Percentiles rank a stretch among this genome's conserved stretches.
Evolutionary conservation across 164 flowering plant species (phyloP).

Genomic region (Kingdonia uniflora): DNA sequence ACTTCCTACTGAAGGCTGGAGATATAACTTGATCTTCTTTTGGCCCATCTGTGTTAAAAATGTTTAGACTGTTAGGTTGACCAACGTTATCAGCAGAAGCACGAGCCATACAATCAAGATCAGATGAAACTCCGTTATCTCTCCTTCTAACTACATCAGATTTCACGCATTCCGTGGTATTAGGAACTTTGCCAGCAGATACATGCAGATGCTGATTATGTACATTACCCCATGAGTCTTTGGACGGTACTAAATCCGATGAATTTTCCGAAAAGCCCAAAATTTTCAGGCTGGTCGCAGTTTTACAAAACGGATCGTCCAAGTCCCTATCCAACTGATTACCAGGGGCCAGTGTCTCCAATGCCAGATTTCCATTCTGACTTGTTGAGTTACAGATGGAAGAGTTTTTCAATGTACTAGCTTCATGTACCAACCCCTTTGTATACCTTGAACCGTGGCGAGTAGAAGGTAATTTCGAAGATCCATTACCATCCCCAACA

Average conservation of each 20-base stretch:
- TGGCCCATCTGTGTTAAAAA: conserved; percentile 18
- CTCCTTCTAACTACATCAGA: background rate
- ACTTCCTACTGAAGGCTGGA: conserved; percentile 25
- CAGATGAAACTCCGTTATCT: background rate
- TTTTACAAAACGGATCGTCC: background rate
- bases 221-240: background rate
- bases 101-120: background rate
- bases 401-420: conserved; percentile 27
- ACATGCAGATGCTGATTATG: background rate
- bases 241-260: background rate
- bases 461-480: conserved; percentile 29
- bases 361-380: conserved; percentile 28
- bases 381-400: conserved; percentile 28
- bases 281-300: background rate
- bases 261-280: background rate
- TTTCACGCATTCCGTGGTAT: background rate
- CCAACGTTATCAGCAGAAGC: conserved; percentile 4
- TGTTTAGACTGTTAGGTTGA: conserved; percentile 28
- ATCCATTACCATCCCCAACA: conserved; percentile 37
- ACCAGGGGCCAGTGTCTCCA: conserved; percentile 23
- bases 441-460: conserved; percentile 44
- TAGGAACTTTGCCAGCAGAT: background rate
- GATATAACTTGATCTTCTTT: conserved; percentile 25
- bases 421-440: conserved; percentile 32
- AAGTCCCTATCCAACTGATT: conserved; percentile 12